Evolutionary conservation across 2,329 filamentous ascomycete genomes (phyloP).

Genomic region (Beauveria medogensis): DNA sequence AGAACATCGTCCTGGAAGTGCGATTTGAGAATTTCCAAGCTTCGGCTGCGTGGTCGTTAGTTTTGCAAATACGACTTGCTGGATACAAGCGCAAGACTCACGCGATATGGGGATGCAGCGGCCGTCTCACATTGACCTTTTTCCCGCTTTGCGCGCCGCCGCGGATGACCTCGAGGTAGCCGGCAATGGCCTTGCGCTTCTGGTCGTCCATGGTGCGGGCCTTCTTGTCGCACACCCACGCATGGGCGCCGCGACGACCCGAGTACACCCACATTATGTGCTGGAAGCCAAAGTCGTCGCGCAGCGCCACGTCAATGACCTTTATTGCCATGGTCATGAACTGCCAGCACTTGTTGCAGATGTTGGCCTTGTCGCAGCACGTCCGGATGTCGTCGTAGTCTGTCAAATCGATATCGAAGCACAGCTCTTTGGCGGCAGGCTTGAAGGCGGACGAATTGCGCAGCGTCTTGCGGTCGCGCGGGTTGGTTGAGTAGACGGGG

Average conservation of each 20-base stretch:
- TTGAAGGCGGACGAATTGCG: conserved; percentile 75
- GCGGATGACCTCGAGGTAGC: conserved; percentile 83
- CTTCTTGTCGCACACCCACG: conserved; percentile 91
- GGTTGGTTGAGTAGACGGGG: conserved; percentile 91
- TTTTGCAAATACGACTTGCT: not conserved
- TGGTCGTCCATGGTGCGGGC: conserved; percentile 79
- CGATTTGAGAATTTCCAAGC: conserved; percentile 72
- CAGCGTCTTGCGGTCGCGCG: conserved; percentile 82
- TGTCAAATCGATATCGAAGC: conserved; percentile 99
- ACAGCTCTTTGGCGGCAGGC: conserved; percentile 84
- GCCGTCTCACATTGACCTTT: conserved; percentile 74
- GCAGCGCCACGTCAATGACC: conserved; percentile 75
- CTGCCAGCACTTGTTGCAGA: conserved; percentile 89
- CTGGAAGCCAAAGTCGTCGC: conserved; percentile 92
- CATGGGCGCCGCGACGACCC: conserved; percentile 90
- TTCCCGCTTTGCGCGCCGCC: conserved; percentile 82
- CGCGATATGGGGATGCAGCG: conserved; percentile 82
- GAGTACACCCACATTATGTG: conserved; percentile 99
- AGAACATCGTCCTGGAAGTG: conserved; percentile 83
- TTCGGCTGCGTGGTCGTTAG: conserved; percentile 48
- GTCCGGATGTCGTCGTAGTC: conserved; percentile 97
- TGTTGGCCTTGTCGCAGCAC: conserved; percentile 88
- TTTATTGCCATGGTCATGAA: conserved; percentile 98
- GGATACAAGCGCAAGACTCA: conserved; percentile 29
- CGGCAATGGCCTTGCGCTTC: conserved; percentile 74